Evolutionary conservation across 768 basidiomycete genomes (phyloP), one percentile per base, ranked within the genome.

Genomic region (Tulasnella sp.): DNA sequence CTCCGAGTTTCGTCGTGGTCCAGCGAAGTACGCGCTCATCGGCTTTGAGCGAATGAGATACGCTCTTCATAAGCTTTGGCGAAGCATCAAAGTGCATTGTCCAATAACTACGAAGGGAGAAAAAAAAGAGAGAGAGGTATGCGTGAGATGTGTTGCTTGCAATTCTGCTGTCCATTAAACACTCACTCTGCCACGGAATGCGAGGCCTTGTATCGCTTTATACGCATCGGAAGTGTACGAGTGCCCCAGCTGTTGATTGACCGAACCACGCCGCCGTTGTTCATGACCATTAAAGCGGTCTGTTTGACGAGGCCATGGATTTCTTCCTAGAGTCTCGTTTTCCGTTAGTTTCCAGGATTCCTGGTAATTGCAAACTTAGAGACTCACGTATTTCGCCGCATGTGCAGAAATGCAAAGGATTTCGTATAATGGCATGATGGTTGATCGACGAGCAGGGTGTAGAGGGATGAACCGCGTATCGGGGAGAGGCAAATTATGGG

Each of bases 31-130:
- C 93, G 42, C 92, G 89, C 15, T 94, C 94, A 82, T 97, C 95
- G 74, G 87, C 87, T 10, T 91, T 89, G 83, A 96, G 88, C 77
- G 92, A 86, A 11, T 85, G 84, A 80, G 90, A 90, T n/a, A 97
- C 86, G 0, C 88, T 85, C 7, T 86, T 85, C 72, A 96, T 86
- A 0, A 89, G 90, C 51, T 86, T 86, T 15, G 95, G 95, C 11
- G 92, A 92, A 4, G 93, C 89, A 86, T 97, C 95, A 83, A 96
- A 97, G 82, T 94, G 89, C 86, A 97, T 89, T 5, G 92, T 91
- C 94, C 94, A 96, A 83, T 95, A 95, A 81, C 95, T 96, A 74
- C 20, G 81, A 26, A 70, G 3, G 42, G 7, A 37, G 74, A 73
- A 32, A 74, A 20, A 44, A 15, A 46, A 5, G 7, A 55, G 78